A percentile compares a stretch with the other conserved stretches of the same genome.
Evolutionary conservation across 352 stramenopile species (phyloP).

Genomic region (Thalassiosira exigua): DNA sequence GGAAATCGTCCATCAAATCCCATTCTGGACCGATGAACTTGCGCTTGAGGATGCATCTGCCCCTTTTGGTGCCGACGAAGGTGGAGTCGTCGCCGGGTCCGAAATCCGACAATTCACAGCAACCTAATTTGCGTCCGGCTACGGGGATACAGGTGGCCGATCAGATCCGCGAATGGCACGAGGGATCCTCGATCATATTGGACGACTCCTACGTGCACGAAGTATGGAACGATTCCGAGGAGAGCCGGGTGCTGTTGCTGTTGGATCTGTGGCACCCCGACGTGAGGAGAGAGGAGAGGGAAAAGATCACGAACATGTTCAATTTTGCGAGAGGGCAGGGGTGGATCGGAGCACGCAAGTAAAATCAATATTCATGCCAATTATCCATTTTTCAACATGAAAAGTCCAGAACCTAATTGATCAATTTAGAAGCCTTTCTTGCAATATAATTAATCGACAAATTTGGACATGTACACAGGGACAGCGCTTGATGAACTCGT

Average conservation of each 20-base stretch:
- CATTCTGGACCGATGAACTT: conserved; percentile 96
- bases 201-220: conserved; percentile 99
- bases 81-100: background rate
- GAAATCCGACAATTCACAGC: conserved; percentile 2
- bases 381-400: no score
- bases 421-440: no score
- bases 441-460: no score
- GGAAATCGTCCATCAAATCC: conserved; percentile 88
- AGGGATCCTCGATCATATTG: conserved; percentile 95
- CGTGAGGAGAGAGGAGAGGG: conserved; percentile 87
- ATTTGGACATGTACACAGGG: no score
- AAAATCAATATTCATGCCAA: no score
- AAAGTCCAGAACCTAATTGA: no score
- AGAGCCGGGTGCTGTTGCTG: conserved; percentile 90
- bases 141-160: conserved; percentile 91
- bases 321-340: conserved; percentile 71
- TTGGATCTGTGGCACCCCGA: conserved; percentile 96
- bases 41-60: conserved; percentile 93
- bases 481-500: no score
- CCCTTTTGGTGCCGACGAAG: conserved; percentile 87
- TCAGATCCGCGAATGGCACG: conserved; percentile 84
- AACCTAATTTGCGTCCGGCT: conserved; percentile 26
- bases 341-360: conserved; percentile 52
- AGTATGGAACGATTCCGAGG: conserved; percentile 92
- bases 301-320: conserved; percentile 88